Evolutionary conservation across 2,329 filamentous ascomycete species (phyloP), one percentile per base, ranked within the genome.

Genomic region (Periconia digitata): DNA sequence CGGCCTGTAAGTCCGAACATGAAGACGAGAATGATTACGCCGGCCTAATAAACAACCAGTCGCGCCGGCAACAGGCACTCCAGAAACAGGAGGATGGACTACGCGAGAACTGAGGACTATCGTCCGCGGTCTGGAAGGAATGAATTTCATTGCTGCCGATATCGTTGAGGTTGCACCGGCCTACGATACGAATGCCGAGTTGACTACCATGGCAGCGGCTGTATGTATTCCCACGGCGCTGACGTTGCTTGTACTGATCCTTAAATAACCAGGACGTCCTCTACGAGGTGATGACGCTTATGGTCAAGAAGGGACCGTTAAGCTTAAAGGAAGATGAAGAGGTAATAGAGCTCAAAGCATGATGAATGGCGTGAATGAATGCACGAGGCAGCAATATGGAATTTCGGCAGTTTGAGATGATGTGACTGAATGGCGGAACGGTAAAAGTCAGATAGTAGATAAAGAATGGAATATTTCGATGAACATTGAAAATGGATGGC

Each of bases 231-330:
- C 24, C n/a, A n/a, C 17, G 10, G 12, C 44, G 16, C 10, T 8
- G 22, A 5, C 45, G 17, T 20, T 24, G 22, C 15, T 32, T 16
- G 40, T 44, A 38, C 51, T 60, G 16, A 58, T 41, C n/a, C n/a
- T n/a, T n/a, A 32, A 17, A 15, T 6, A 5, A 8, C 3, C 27
- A 66, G 63, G 68, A 91, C 69, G 81, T 82, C 0, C 72, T 92
- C 17, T 92, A 87, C 63, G 87, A 92, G 71, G 82, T 92, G 40
- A 87, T 91, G 81, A 89, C 83, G 12, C 79, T 92, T 51, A 92
- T 91, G 87, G 86, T 90, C 15, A 89, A 90, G 79, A 85, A 84
- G 60, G 88, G 87, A 0, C 86, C 86, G 0, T 72, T 90, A 54
- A 86, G 80, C 58, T 66, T 75, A 32, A 76, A 77, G 69, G 62